A percentile compares a stretch with the other conserved stretches of the same genome.
These are phyloP conservation scores for Huntiella decipiens DNA, from an alignment of 2,329 filamentous ascomycete genomes.

Conservation along the genomic window DNA sequence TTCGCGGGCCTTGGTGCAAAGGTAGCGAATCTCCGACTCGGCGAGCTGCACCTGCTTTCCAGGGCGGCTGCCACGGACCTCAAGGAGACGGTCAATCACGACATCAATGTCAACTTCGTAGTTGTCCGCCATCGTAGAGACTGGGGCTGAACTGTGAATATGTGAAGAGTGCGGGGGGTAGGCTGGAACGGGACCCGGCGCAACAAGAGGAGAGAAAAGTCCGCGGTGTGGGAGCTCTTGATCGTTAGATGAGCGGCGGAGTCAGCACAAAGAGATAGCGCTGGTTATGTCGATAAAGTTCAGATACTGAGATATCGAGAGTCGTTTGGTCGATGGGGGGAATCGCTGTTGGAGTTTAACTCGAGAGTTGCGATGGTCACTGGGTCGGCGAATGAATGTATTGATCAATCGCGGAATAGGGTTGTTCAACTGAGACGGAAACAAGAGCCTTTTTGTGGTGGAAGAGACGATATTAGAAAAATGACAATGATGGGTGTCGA, in stretches of 20 bases:
- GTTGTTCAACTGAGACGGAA: background rate
- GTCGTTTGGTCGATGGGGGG: background rate
- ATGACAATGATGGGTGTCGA: background rate
- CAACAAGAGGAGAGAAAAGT: background rate
- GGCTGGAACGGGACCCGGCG: background rate
- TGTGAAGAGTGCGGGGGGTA: background rate
- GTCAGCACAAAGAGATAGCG: too few relatives aligned
- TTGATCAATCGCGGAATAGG: background rate
- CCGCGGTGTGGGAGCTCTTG: too few relatives aligned
- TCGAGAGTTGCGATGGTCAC: background rate
- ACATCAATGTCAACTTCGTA: slow-evolving; percentile 96
- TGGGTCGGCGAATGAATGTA: background rate
- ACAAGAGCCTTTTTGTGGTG: background rate
- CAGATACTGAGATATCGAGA: background rate
- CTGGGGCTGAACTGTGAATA: background rate
- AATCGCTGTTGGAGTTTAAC: too few relatives aligned
- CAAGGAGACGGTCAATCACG: slow-evolving; percentile 94
- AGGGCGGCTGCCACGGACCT: slow-evolving; percentile 91
- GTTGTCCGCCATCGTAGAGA: slow-evolving; percentile 37
- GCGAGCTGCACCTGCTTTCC: slow-evolving; percentile 97
- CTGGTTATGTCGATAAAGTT: too few relatives aligned
- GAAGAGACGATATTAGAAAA: background rate
- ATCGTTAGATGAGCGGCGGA: too few relatives aligned
- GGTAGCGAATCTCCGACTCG: slow-evolving; percentile 86
- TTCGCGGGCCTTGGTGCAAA: slow-evolving; percentile 96